phyloP scores from a whole-genome alignment of 257 asterid genomes.

The Handroanthus guayacan region DNA sequence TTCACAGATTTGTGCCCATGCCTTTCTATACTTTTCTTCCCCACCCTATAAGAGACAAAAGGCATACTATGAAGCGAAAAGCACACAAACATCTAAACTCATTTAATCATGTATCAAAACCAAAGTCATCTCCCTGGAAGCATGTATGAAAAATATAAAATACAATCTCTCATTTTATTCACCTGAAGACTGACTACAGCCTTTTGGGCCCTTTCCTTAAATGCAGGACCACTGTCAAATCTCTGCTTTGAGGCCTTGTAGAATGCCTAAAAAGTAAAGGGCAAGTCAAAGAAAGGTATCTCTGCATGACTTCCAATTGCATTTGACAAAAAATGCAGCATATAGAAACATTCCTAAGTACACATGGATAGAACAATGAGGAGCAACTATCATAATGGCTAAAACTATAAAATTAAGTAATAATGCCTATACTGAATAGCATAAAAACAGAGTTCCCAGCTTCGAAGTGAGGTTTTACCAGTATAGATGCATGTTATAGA shows the following conservation, averaged over 20 bases:
- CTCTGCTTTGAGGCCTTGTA: slow-evolving; percentile 70
- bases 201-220: slow-evolving; percentile 68
- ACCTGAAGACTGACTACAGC: slow-evolving; percentile 83
- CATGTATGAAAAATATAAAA: not conserved
- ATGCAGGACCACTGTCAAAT: slow-evolving; percentile 60
- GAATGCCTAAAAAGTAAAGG: slow-evolving; percentile 48
- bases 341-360: not conserved
- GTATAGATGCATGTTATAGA: not conserved
- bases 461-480: not conserved
- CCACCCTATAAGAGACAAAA: slow-evolving; percentile 52
- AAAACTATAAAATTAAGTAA: not conserved
- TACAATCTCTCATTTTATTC: slow-evolving; percentile 16
- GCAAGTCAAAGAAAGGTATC: slow-evolving; percentile 7
- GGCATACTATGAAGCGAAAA: slow-evolving; percentile 5
- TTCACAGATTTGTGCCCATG: slow-evolving; percentile 74
- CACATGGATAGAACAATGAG: not conserved
- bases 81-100: not conserved
- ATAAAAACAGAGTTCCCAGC: not conserved
- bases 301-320: not conserved
- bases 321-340: not conserved
- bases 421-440: not conserved
- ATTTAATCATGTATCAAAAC: not conserved
- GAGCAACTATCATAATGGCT: not conserved
- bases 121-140: not conserved
- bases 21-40: slow-evolving; percentile 58